phyloP scores from a whole-genome alignment of 208 protist genomes.

The Strigomonas culicis region DNA sequence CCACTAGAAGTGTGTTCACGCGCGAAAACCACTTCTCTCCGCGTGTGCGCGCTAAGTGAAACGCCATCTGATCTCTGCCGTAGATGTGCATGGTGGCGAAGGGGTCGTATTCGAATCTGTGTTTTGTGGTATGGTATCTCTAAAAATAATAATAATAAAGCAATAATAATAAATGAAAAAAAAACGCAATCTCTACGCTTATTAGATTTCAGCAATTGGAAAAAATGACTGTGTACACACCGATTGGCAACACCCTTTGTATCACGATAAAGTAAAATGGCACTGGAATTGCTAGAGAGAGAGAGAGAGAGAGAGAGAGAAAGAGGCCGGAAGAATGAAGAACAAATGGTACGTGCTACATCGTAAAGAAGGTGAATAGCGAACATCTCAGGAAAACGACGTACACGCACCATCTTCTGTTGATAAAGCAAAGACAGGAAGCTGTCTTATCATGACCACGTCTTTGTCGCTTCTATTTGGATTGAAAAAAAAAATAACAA shows the following conservation, averaged over 20 bases:
- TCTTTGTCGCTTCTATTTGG: neutral
- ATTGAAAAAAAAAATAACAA: neutral
- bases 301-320: conserved; percentile 12
- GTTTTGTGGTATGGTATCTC: neutral
- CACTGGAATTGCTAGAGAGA: neutral
- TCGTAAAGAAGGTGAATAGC: no score
- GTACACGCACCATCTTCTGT: no score
- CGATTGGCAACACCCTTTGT: no score
- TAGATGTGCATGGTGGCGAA: conserved; percentile 80
- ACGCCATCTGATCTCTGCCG: conserved; percentile 76
- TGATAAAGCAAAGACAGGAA: no score
- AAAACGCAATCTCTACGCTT: no score
- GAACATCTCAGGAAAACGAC: no score
- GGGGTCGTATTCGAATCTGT: no score
- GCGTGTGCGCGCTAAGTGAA: conserved; percentile 58
- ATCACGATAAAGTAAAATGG: no score
- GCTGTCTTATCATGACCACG: no score
- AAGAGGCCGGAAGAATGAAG: neutral
- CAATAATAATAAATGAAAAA: neutral
- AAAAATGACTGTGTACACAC: no score
- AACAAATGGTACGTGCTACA: neutral
- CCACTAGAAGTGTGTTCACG: conserved; percentile 45
- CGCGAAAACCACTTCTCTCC: conserved; percentile 67
- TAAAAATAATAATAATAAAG: neutral
- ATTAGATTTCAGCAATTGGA: no score